Conservation (phyloP, 1,284 basidiomycete genomes). For the Golubevia sp. region DNA sequence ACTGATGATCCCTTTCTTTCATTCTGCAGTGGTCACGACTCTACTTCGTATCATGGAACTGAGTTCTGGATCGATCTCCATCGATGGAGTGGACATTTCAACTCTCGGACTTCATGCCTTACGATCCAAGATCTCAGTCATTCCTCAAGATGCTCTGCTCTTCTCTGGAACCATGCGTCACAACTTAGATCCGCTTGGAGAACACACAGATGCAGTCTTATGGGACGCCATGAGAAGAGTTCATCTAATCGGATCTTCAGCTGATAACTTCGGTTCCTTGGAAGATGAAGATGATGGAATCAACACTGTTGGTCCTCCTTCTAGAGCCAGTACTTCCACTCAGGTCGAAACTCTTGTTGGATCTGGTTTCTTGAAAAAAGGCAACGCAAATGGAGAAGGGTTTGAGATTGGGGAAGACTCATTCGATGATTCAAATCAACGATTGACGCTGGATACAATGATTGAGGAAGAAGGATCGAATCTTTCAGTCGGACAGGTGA, state of each 20-base stretch:
- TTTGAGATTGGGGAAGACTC: neutral
- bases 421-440: conserved; percentile 32
- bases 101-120: conserved; percentile 52
- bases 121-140: conserved; percentile 67
- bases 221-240: conserved; percentile 52
- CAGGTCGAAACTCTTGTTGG: conserved; percentile 9
- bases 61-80: conserved; percentile 16
- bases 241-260: conserved; percentile 33
- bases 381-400: conserved; percentile 52
- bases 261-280: neutral
- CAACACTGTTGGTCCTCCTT: too few species aligned
- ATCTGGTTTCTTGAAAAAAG: neutral
- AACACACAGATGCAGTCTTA: conserved; percentile 64
- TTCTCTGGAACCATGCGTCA: conserved; percentile 72
- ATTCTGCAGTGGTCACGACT: conserved; percentile 12
- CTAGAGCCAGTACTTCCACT: conserved; percentile 2
- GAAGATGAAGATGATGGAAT: neutral
- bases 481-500: conserved; percentile 69
- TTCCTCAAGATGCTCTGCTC: conserved; percentile 79
- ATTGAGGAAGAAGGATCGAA: conserved; percentile 87
- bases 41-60: conserved; percentile 22
- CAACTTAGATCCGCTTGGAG: conserved; percentile 75
- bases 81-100: conserved; percentile 26
- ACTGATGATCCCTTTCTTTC: neutral
- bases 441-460: conserved; percentile 77